Percentiles rank a stretch among this genome's conserved stretches.
Conservation (phyloP, 768 basidiomycete genomes). For the Nidularia sp. region DNA sequence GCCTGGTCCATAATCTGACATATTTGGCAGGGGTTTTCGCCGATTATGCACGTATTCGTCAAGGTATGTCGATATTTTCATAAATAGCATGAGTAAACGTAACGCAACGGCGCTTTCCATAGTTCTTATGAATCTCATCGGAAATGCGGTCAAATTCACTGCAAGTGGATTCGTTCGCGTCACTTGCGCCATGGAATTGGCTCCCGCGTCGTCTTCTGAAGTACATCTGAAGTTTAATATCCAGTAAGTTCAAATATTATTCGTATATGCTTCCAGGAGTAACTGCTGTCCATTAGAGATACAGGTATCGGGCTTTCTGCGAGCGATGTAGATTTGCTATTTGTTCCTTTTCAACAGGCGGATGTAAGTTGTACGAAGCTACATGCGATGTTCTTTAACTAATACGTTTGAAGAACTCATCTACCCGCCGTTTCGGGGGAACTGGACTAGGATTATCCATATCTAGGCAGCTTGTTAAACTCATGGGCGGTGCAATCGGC, state of each 20-base stretch:
- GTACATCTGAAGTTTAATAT: constrained; percentile 62
- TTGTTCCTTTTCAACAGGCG: constrained; percentile 75
- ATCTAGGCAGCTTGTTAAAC: constrained; percentile 67
- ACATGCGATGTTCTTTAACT: not conserved
- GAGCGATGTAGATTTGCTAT: constrained; percentile 62
- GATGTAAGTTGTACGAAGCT: constrained; percentile 31
- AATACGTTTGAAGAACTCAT: constrained; percentile 44
- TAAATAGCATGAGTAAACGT: constrained; percentile 1
- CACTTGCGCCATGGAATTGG: constrained; percentile 49
- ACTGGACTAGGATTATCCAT: constrained; percentile 77
- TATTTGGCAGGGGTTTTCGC: constrained; percentile 54
- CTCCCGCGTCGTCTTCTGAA: constrained; percentile 30
- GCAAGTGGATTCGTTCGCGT: constrained; percentile 60
- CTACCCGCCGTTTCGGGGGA: constrained; percentile 72
- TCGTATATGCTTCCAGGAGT: constrained; percentile 1
- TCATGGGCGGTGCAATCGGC: constrained; percentile 74
- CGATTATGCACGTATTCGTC: constrained; percentile 71
- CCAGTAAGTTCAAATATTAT: constrained; percentile 32
- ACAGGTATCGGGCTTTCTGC: constrained; percentile 69
- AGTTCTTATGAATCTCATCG: constrained; percentile 77
- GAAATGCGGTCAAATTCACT: constrained; percentile 77
- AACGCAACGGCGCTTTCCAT: not conserved
- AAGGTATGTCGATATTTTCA: constrained; percentile 37
- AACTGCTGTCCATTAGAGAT: constrained; percentile 35
- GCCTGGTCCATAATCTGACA: not conserved